Percentiles rank a stretch among this genome's conserved stretches.
Evolutionary conservation across 2,329 filamentous ascomycete genomes (phyloP).

Genomic region (Alternaria sp.): DNA sequence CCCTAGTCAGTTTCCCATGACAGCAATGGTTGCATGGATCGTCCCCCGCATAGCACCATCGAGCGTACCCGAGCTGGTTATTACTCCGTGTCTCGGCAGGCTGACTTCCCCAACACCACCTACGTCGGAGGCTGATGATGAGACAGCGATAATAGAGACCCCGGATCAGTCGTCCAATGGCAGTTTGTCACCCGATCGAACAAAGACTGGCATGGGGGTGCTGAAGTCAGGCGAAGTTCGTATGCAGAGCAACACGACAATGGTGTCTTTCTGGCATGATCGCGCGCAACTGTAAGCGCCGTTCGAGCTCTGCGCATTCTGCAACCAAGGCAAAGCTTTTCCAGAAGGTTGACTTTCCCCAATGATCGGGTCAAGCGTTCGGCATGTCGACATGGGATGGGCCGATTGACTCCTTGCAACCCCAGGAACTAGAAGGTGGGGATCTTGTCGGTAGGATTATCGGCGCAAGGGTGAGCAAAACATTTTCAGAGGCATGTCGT

Average conservation of each 20-base stretch:
- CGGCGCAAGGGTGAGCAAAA: neutral
- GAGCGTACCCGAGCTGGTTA: slow-evolving; percentile 6
- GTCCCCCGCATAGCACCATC: slow-evolving; percentile 15
- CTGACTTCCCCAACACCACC: slow-evolving; percentile 20
- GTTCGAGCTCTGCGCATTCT: neutral
- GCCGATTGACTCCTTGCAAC: slow-evolving; percentile 10
- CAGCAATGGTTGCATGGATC: slow-evolving; percentile 3
- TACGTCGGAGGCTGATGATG: slow-evolving; percentile 36
- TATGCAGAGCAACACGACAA: neutral
- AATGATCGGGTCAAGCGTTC: neutral
- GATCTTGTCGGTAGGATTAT: slow-evolving; percentile 11
- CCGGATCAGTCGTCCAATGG: neutral
- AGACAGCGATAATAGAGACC: neutral
- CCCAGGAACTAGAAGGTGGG: slow-evolving; percentile 11
- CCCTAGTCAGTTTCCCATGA: slow-evolving; percentile 9
- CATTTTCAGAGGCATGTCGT: neutral
- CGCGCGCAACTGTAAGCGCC: neutral
- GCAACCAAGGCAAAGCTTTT: neutral
- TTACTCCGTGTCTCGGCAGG: slow-evolving; percentile 33
- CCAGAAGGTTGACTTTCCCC: neutral
- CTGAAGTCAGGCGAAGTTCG: neutral
- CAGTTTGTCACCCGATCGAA: neutral
- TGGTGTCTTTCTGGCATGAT: neutral
- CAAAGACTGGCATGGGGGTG: neutral
- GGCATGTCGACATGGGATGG: slow-evolving; percentile 27